A percentile compares a stretch with the other conserved stretches of the same genome.
Conservation (phyloP, 495 filamentous ascomycete genomes). For the Aspergillus conjunctus region DNA sequence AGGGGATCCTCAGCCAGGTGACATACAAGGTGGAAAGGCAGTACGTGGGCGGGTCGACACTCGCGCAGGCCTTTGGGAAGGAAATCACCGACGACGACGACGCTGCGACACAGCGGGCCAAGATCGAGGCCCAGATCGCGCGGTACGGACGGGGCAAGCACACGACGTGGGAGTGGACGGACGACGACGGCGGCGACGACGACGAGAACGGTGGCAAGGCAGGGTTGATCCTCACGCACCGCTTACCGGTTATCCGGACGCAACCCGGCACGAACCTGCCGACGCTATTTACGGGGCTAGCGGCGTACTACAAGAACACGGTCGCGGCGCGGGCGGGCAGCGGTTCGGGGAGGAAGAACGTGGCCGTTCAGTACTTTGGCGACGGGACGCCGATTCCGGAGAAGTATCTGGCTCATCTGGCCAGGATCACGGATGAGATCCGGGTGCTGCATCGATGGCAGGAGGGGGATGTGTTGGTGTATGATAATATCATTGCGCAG, state of each 20-base stretch:
- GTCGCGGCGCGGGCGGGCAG: constrained; percentile 23
- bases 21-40: constrained; percentile 49
- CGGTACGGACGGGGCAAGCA: constrained; percentile 37
- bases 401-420: constrained; percentile 47
- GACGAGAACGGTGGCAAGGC: too few relatives aligned
- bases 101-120: constrained; percentile 39
- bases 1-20: constrained; percentile 46
- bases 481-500: constrained; percentile 51
- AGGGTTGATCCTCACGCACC: constrained; percentile 40
- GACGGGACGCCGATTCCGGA: constrained; percentile 56
- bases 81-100: constrained; percentile 50
- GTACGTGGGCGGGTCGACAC: constrained; percentile 51
- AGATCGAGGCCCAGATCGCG: constrained; percentile 55
- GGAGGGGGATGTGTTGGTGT: constrained; percentile 46
- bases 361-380: constrained; percentile 41
- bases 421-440: constrained; percentile 52
- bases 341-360: constrained; percentile 19
- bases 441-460: constrained; percentile 47
- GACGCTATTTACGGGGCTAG: constrained; percentile 54
- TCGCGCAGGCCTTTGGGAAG: constrained; percentile 55
- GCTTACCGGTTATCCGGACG: constrained; percentile 49
- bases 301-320: constrained; percentile 47
- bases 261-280: constrained; percentile 52
- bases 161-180: constrained; percentile 54
- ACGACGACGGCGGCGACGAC: constrained; percentile 29